These are phyloP conservation scores for Dioscorea cayenensis DNA, from an alignment of 116 monocot genomes.

Conservation along the genomic window DNA sequence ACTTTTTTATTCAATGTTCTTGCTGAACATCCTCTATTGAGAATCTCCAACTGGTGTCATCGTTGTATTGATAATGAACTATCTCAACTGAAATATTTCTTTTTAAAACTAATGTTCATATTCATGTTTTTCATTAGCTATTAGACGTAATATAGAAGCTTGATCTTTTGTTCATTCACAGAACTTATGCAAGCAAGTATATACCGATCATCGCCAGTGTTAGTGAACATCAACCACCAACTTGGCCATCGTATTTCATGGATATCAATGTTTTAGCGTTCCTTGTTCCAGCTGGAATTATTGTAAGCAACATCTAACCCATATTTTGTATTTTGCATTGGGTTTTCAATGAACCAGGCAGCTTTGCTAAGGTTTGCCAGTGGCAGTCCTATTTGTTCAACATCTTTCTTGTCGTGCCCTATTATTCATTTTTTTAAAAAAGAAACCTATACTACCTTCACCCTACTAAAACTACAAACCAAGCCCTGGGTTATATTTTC, in stretches of 20 bases:
- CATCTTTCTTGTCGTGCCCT: too few relatives aligned
- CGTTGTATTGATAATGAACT: background rate
- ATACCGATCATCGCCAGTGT: conserved; percentile 99
- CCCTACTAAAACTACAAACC: too few relatives aligned
- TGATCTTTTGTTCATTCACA: conserved; percentile 21
- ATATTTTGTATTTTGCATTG: background rate
- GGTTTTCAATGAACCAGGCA: too few relatives aligned
- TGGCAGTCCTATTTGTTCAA: too few relatives aligned
- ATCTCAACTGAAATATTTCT: background rate
- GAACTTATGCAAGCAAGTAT: conserved; percentile 99
- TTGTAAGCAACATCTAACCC: conserved; percentile 48
- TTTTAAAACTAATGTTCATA: too few relatives aligned
- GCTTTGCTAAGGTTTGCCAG: too few relatives aligned
- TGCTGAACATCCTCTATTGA: background rate
- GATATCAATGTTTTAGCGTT: conserved; percentile 96
- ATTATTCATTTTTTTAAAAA: too few relatives aligned
- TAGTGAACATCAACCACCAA: conserved; percentile 98
- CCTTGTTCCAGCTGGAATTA: conserved; percentile 95
- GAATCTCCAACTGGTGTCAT: background rate
- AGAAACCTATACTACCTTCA: too few relatives aligned
- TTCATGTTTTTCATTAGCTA: background rate
- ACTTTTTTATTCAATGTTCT: too few relatives aligned
- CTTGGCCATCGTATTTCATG: conserved; percentile 99
- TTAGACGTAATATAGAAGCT: too few relatives aligned
- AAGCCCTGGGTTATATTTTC: background rate